Base-by-base conservation (phyloP, 805 yeast genomes). In the Sugiyamaella americana region DNA sequence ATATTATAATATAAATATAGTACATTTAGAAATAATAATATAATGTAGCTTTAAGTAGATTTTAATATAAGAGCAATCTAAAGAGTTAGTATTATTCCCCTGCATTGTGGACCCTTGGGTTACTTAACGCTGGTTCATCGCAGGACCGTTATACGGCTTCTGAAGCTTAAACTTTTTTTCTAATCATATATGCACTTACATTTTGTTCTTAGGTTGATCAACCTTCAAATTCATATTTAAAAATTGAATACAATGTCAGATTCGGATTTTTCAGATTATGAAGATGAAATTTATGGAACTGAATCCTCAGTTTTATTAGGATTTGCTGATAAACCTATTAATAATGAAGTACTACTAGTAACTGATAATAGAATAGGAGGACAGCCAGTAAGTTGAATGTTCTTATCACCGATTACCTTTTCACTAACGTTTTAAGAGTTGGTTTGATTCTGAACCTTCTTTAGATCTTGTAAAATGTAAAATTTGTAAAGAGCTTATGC, bases 381-480 rank as follows among this genome's bases (percentile, higher is more conserved):
- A 11, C 40, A 43, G 18, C 46, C 46, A 4, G 46, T 43, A 41
- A 41, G 44, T 41, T n/a, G n/a, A n/a, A n/a, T n/a, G 23, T 17
- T 19, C 6, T 19, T 20, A 22, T 32, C 21, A 44, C 26, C 20
- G 96, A 87, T 58, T 79, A 94, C 0, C 81, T 87, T 52, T 73
- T 91, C 26, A 98, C n/a, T n/a, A 98, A 1, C 94, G 95, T 1
- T 64, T 66, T 34, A 87, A 89, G 67, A 59, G 79, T 5, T 83
- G 95, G 94, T 62, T 87, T 29, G 75, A 81, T 52, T 79, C 87
- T 0, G 61, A 68, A 2, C 93, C 95, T 0, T 67, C 68, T 1
- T 18, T 50, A 0, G 74, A 73, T 2, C 61, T 78, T 17, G 58
- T 82, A 5, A 60, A 65, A 30, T 93, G 98, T 68, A 76, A 74